Evolutionary conservation across 345 rosid species (phyloP).

Genomic region (Eucalyptus caleyi): DNA sequence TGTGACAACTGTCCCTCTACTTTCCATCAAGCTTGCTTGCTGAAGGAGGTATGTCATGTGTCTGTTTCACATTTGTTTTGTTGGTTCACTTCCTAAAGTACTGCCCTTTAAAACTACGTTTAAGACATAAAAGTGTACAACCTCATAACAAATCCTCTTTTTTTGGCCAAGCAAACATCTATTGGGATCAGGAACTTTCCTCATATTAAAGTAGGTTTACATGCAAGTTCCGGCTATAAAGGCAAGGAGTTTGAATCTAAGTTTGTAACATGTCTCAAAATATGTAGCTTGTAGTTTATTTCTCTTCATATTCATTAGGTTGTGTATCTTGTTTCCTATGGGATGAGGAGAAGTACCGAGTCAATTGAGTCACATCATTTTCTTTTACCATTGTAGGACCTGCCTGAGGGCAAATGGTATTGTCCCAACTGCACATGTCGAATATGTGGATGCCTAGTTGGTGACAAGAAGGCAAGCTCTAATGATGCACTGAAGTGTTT

Average conservation of each 20-base stretch:
- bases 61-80: neutral
- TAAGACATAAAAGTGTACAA: neutral
- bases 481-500: constrained; percentile 51
- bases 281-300: neutral
- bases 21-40: constrained; percentile 78
- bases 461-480: constrained; percentile 27
- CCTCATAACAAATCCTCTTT: neutral
- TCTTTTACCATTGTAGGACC: constrained; percentile 36
- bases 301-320: neutral
- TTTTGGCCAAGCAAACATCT: neutral
- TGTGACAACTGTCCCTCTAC: constrained; percentile 95
- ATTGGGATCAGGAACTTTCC: neutral
- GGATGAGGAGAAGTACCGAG: neutral
- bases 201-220: neutral
- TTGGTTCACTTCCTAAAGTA: neutral
- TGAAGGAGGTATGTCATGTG: constrained; percentile 49
- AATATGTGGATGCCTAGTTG: constrained; percentile 62
- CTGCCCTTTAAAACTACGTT: neutral
- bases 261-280: neutral
- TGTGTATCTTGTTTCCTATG: neutral
- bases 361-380: neutral
- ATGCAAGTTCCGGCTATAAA: neutral
- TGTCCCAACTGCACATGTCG: constrained; percentile 85
- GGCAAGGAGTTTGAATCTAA: neutral
- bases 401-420: constrained; percentile 94